Conservation (phyloP, 2,329 filamentous ascomycete species). For the Colletotrichum godetiae region DNA sequence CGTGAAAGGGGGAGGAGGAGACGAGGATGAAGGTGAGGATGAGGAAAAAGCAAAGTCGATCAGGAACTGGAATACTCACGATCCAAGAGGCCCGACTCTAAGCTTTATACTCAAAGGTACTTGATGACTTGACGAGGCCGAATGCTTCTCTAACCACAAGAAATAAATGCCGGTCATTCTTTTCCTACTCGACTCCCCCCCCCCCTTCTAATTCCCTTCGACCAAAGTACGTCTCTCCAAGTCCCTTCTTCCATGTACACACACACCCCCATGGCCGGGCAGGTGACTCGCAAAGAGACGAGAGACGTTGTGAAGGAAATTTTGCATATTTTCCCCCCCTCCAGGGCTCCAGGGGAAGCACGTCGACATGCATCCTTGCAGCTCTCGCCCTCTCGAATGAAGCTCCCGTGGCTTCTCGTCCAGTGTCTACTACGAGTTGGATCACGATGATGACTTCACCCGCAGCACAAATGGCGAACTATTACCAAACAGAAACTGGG, state of each 20-base stretch:
- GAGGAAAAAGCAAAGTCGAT: slow-evolving; percentile 22
- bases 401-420: slow-evolving; percentile 10
- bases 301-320: slow-evolving; percentile 5
- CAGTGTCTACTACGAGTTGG: slow-evolving; percentile 11
- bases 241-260: not conserved
- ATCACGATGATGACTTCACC: slow-evolving; percentile 39
- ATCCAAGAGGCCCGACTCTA: slow-evolving; percentile 21
- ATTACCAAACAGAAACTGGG: slow-evolving; percentile 32
- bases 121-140: not conserved
- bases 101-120: slow-evolving; percentile 22
- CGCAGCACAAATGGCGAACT: slow-evolving; percentile 27
- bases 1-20: not conserved
- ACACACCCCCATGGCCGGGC: slow-evolving; percentile 4
- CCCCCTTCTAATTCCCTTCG: not conserved
- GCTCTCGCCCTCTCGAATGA: slow-evolving; percentile 12
- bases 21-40: not conserved
- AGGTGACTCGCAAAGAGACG: slow-evolving; percentile 27
- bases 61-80: slow-evolving; percentile 16
- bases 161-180: slow-evolving; percentile 14
- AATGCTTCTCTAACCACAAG: not conserved
- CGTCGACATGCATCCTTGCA: slow-evolving; percentile 32
- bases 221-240: not conserved
- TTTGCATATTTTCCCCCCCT: slow-evolving; percentile 15
- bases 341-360: slow-evolving; percentile 15
- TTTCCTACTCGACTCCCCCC: not conserved